Percentiles rank a stretch among this genome's conserved stretches.
Conservation (phyloP, 805 yeast genomes). For the Candida stauntonica region DNA sequence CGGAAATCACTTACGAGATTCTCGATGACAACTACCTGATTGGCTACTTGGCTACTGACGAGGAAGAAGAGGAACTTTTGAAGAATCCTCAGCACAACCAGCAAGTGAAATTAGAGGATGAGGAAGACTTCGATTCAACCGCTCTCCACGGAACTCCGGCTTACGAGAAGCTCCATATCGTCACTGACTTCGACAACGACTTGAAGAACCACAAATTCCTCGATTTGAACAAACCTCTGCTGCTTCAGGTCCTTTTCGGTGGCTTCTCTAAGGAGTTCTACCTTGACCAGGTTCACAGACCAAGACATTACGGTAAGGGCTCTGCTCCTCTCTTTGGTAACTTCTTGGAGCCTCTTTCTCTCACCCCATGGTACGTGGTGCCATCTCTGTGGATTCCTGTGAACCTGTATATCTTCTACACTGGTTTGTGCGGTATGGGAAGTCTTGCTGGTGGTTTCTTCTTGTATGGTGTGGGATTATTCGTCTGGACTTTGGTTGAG, state of each 20-base stretch:
- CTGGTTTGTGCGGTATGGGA: conserved; percentile 53
- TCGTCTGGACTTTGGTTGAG: conserved; percentile 91
- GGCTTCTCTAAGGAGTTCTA: conserved; percentile 84
- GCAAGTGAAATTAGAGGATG: conserved; percentile 47
- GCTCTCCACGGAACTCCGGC: conserved; percentile 64
- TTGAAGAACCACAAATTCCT: conserved; percentile 74
- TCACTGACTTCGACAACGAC: conserved; percentile 75
- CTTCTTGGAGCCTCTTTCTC: conserved; percentile 84
- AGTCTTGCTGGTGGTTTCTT: conserved; percentile 41
- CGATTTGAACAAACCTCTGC: conserved; percentile 77
- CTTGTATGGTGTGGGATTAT: conserved; percentile 75
- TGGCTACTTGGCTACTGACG: conserved; percentile 77
- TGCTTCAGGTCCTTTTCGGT: conserved; percentile 73
- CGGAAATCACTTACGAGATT: conserved; percentile 83
- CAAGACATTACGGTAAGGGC: conserved; percentile 96
- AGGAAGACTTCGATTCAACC: conserved; percentile 43
- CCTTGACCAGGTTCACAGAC: conserved; percentile 94
- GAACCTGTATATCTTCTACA: conserved; percentile 55
- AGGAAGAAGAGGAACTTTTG: conserved; percentile 69
- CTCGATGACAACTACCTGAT: conserved; percentile 74
- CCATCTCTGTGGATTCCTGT: conserved; percentile 87
- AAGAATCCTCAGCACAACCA: conserved; percentile 55
- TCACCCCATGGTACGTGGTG: conserved; percentile 93
- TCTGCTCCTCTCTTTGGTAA: conserved; percentile 96
- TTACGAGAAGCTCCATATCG: conserved; percentile 66